Percentiles rank a stretch among this genome's conserved stretches.
Conservation (phyloP, 1,284 basidiomycete species). For the Papiliotrema terrestris region DNA sequence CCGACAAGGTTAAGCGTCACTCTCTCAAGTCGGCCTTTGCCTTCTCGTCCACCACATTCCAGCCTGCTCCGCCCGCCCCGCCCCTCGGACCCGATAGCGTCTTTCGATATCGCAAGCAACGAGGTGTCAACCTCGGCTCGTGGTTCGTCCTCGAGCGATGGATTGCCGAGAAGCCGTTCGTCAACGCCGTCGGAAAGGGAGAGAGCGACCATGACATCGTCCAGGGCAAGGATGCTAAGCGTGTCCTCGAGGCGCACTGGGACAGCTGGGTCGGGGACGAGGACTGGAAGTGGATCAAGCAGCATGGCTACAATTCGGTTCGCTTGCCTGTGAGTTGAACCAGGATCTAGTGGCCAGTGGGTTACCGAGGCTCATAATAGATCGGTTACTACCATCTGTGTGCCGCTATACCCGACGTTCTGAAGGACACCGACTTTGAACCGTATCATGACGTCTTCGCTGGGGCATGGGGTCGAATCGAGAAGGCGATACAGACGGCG, state of each 20-base stretch:
- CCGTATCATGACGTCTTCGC: slow-evolving; percentile 59
- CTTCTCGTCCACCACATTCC: slow-evolving; percentile 8
- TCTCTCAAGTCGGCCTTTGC: slow-evolving; percentile 3
- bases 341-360: background rate
- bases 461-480: slow-evolving; percentile 70
- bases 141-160: slow-evolving; percentile 71
- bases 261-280: slow-evolving; percentile 67
- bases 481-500: slow-evolving; percentile 64
- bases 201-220: slow-evolving; percentile 76
- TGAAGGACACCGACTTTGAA: slow-evolving; percentile 71
- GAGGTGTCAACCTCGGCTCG: slow-evolving; percentile 75
- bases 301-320: slow-evolving; percentile 76
- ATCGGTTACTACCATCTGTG: slow-evolving; percentile 75
- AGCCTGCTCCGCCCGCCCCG: slow-evolving; percentile 9
- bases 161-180: slow-evolving; percentile 62
- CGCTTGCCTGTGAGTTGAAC: slow-evolving; percentile 67
- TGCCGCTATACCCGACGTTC: slow-evolving; percentile 59
- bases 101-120: slow-evolving; percentile 69
- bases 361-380: slow-evolving; percentile 46
- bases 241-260: slow-evolving; percentile 73
- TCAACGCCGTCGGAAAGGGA: slow-evolving; percentile 55
- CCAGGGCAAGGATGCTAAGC: slow-evolving; percentile 57
- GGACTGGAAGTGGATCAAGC: slow-evolving; percentile 71
- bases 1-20: slow-evolving; percentile 16
- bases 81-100: slow-evolving; percentile 40